Percentiles rank a stretch among this genome's conserved stretches.
These are phyloP conservation scores for Flueggea neowawraea DNA, from an alignment of 441 rosid genomes.

Conservation along the genomic window DNA sequence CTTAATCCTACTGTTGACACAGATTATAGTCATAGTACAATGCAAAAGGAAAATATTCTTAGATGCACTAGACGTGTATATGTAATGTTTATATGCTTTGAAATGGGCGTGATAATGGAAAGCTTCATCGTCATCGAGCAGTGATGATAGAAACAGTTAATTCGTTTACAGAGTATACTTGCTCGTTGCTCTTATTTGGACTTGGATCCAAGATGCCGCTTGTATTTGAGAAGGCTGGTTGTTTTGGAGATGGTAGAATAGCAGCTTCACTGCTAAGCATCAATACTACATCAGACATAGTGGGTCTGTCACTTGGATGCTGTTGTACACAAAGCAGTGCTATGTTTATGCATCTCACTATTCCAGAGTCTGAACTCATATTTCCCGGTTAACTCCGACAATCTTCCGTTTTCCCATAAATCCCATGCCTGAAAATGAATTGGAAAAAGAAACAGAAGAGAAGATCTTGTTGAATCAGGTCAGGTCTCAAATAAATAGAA, in stretches of 20 bases:
- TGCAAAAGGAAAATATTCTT: too few species aligned
- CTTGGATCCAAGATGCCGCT: not conserved
- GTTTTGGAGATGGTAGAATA: conserved; percentile 9
- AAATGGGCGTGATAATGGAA: too few species aligned
- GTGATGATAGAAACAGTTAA: conserved; percentile 4
- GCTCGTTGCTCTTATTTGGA: not conserved
- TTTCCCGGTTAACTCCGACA: not conserved
- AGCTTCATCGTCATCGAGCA: conserved; percentile 7
- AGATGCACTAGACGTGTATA: too few species aligned
- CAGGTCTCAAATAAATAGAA: not conserved
- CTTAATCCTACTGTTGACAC: too few species aligned
- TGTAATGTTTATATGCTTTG: too few species aligned
- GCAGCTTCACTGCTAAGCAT: conserved; percentile 11
- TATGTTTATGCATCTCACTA: not conserved
- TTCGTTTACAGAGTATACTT: conserved; percentile 3
- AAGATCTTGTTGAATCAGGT: not conserved
- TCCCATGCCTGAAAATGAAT: conserved; percentile 8
- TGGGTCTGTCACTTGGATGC: conserved; percentile 14
- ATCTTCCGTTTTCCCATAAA: conserved; percentile 9
- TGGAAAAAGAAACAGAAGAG: not conserved
- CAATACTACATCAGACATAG: conserved; percentile 13
- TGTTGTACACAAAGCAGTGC: conserved; percentile 18
- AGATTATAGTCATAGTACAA: too few species aligned
- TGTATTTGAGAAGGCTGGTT: conserved; percentile 10
- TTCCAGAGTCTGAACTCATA: not conserved